Percentiles rank a stretch among this genome's conserved stretches.
Conservation (phyloP, 1,284 basidiomycete genomes). For the Pisolithus thermaeus region DNA sequence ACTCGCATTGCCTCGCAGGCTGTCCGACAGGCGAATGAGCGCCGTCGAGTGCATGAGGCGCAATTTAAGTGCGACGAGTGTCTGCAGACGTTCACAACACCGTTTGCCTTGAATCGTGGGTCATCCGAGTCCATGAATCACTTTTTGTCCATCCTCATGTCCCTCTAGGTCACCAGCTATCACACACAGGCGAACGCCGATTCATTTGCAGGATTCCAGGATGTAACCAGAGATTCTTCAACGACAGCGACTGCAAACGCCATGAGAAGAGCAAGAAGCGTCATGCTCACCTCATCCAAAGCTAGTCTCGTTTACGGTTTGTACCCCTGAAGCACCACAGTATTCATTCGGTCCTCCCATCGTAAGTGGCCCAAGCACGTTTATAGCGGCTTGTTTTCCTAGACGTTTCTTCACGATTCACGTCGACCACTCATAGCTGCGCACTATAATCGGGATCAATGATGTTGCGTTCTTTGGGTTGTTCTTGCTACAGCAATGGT, state of each 20-base stretch:
- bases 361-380: neutral
- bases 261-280: slow-evolving; percentile 30
- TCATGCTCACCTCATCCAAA: slow-evolving; percentile 15
- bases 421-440: neutral
- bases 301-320: neutral
- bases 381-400: neutral
- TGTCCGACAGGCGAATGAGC: slow-evolving; percentile 28
- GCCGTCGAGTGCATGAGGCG: slow-evolving; percentile 28
- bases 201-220: slow-evolving; percentile 21
- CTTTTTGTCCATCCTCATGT: slow-evolving; percentile 4
- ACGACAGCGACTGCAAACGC: slow-evolving; percentile 30
- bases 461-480: neutral
- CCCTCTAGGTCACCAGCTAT: slow-evolving; percentile 23
- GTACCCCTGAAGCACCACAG: neutral
- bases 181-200: slow-evolving; percentile 25
- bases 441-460: neutral
- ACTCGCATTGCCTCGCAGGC: slow-evolving; percentile 27
- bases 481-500: neutral
- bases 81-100: slow-evolving; percentile 24
- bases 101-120: slow-evolving; percentile 31
- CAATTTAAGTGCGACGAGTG: slow-evolving; percentile 18
- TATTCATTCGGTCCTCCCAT: neutral
- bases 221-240: slow-evolving; percentile 26
- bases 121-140: neutral
- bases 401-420: neutral